A percentile compares a stretch with the other conserved stretches of the same genome.
Conservation (phyloP, 2,329 filamentous ascomycete genomes). For the Immersiporthe knoxdaviesiana region DNA sequence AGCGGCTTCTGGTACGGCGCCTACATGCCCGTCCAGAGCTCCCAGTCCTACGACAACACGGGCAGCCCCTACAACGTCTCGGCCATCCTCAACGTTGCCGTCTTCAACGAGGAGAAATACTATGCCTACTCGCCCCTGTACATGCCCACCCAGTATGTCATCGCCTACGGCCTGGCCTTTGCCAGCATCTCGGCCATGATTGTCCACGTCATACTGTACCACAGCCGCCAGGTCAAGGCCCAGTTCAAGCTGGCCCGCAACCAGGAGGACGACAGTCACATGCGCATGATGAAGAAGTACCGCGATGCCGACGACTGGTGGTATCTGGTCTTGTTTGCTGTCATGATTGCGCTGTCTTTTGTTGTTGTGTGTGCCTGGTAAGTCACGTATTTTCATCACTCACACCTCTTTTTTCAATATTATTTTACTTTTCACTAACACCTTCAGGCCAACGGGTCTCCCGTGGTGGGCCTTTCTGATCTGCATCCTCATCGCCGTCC, state of each 20-base stretch:
- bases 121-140: slow-evolving; percentile 67
- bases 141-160: slow-evolving; percentile 63
- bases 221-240: slow-evolving; percentile 57
- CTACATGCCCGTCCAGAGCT: slow-evolving; percentile 65
- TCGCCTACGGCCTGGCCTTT: slow-evolving; percentile 66
- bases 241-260: slow-evolving; percentile 59
- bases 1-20: slow-evolving; percentile 60
- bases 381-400: too few species aligned
- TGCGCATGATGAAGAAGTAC: slow-evolving; percentile 65
- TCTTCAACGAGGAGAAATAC: slow-evolving; percentile 66
- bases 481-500: slow-evolving; percentile 58
- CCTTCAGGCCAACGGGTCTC: slow-evolving; percentile 52
- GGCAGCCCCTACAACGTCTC: slow-evolving; percentile 62
- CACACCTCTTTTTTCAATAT: too few species aligned
- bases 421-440: neutral
- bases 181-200: slow-evolving; percentile 67
- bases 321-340: slow-evolving; percentile 55
- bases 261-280: slow-evolving; percentile 62
- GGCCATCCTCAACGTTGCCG: slow-evolving; percentile 58
- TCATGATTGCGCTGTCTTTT: slow-evolving; percentile 60
- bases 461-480: slow-evolving; percentile 62
- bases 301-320: slow-evolving; percentile 63
- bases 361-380: slow-evolving; percentile 56
- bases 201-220: slow-evolving; percentile 59
- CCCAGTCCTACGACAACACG: slow-evolving; percentile 67